Conservation (phyloP, 2,329 filamentous ascomycete genomes). For the Fusarium agapanthi region DNA sequence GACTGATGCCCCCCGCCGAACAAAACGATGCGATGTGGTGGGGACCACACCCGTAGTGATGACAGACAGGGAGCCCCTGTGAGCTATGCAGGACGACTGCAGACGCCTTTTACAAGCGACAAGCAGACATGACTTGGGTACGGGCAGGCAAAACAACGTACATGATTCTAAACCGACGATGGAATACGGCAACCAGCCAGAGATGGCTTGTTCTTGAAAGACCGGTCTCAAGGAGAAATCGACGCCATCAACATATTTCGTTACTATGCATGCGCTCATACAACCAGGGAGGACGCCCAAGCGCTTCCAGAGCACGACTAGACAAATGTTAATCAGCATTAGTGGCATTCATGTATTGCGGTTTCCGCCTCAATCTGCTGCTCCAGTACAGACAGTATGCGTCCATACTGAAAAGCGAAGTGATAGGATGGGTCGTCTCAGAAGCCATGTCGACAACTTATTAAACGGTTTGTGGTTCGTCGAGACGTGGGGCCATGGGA, state of each 20-base stretch:
- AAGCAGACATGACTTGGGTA: conserved; percentile 11
- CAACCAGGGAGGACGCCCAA: not conserved
- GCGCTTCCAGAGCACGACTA: conserved; percentile 13
- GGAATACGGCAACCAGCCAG: not conserved
- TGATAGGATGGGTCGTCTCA: conserved; percentile 36
- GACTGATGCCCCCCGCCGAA: conserved; percentile 38
- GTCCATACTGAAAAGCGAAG: conserved; percentile 19
- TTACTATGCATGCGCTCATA: not conserved
- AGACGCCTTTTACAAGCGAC: conserved; percentile 10
- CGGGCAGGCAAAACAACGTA: conserved; percentile 12
- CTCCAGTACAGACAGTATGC: conserved; percentile 8
- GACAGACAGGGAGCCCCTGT: conserved; percentile 43
- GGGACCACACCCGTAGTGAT: conserved; percentile 34
- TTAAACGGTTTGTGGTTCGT: conserved; percentile 33
- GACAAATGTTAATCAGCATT: conserved; percentile 26
- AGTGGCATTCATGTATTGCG: conserved; percentile 12
- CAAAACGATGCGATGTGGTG: conserved; percentile 39
- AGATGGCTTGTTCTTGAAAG: not conserved
- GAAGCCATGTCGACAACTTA: conserved; percentile 21
- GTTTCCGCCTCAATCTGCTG: conserved; percentile 26
- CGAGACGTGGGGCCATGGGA: conserved; percentile 40
- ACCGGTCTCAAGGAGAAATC: not conserved
- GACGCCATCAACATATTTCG: not conserved
- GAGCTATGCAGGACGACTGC: conserved; percentile 35
- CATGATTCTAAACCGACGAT: conserved; percentile 1